Conservation (phyloP, 2,329 filamentous ascomycete genomes). For the Eurotiales sp. region DNA sequence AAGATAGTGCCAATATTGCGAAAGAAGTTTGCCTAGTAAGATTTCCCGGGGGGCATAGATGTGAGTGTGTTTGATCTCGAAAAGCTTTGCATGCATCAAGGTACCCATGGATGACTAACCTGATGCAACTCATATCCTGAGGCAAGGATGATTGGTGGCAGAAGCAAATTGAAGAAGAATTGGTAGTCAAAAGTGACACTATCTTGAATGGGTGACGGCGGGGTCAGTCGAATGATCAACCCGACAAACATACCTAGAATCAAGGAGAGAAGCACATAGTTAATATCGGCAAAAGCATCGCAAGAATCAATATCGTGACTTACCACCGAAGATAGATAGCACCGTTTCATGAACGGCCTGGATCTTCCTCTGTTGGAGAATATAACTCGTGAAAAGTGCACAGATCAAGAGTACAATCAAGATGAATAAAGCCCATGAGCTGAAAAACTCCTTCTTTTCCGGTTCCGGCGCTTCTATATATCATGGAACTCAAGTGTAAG, state of each 20-base stretch:
- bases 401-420: constrained; percentile 89
- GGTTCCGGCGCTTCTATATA: constrained; percentile 64
- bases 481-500: constrained; percentile 8
- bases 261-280: too few species aligned
- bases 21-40: constrained; percentile 80
- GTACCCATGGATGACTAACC: constrained; percentile 31
- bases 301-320: too few species aligned
- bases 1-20: constrained; percentile 95
- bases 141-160: constrained; percentile 96
- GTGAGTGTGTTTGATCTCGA: background rate
- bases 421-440: constrained; percentile 97
- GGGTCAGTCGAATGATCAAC: constrained; percentile 76
- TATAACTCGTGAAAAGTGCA: constrained; percentile 95
- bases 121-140: constrained; percentile 97
- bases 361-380: constrained; percentile 92
- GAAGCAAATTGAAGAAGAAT: constrained; percentile 97
- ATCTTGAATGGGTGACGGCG: constrained; percentile 78
- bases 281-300: too few species aligned
- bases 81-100: background rate
- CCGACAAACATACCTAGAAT: constrained; percentile 86
- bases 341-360: constrained; percentile 98
- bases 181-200: constrained; percentile 97
- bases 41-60: too few species aligned
- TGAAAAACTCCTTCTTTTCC: constrained; percentile 87
- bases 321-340: constrained; percentile 93